Evolutionary conservation across 495 filamentous ascomycete genomes (phyloP).

Genomic region (Trichoderma asperelloides): DNA sequence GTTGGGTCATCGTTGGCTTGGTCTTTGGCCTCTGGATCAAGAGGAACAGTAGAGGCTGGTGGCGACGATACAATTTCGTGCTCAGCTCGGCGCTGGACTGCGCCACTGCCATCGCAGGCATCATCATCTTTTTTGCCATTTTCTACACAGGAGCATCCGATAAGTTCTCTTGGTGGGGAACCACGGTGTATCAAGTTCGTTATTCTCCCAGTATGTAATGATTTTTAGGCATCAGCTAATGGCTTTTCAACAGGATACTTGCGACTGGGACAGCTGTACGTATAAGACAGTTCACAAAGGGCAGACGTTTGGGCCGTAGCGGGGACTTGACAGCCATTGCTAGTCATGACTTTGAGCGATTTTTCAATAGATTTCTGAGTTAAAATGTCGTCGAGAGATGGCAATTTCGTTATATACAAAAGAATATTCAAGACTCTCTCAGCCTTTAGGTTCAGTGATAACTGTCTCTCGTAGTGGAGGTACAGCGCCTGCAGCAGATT

Average conservation of each 20-base stretch:
- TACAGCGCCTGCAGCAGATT: too few relatives aligned
- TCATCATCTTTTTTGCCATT: conserved; percentile 26
- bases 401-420: too few relatives aligned
- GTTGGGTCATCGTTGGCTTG: conserved; percentile 39
- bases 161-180: conserved; percentile 1
- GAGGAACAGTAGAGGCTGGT: conserved; percentile 32
- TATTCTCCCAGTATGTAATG: background rate
- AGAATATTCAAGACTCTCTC: too few relatives aligned
- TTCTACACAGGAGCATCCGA: background rate
- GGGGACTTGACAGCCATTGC: background rate
- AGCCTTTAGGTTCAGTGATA: too few relatives aligned
- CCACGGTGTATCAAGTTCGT: background rate
- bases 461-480: too few relatives aligned
- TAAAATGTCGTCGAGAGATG: too few relatives aligned
- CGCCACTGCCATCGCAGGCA: conserved; percentile 22
- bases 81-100: conserved; percentile 22
- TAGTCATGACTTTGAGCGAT: too few relatives aligned
- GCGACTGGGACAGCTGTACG: background rate
- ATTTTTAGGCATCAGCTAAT: background rate
- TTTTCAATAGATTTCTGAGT: too few relatives aligned
- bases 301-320: background rate
- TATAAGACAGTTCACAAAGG: background rate
- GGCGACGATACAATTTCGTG: conserved; percentile 28
- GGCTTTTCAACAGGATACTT: background rate
- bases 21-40: conserved; percentile 36